phyloP scores from a whole-genome alignment of 192 early-diverging fungal species.

The Coemansia aciculifera region DNA sequence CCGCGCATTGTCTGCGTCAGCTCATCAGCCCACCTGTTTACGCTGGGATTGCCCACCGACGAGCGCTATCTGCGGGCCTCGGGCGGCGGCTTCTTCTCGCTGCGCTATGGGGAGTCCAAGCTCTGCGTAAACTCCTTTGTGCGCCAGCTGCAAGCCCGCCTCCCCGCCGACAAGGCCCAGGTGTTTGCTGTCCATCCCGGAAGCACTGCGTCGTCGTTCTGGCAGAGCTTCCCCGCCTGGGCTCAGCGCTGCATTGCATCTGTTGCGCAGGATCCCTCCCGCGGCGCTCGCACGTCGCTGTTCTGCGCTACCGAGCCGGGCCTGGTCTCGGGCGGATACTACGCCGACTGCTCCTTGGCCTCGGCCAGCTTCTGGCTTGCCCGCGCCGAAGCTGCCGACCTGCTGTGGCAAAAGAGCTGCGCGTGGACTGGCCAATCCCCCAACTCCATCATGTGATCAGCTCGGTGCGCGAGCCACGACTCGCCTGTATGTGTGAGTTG shows the following conservation, averaged over 20 bases:
- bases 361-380: constrained; percentile 37
- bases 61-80: constrained; percentile 31
- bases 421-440: constrained; percentile 48
- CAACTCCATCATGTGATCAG: constrained; percentile 10
- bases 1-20: constrained; percentile 49
- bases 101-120: constrained; percentile 52
- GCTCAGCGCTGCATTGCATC: constrained; percentile 40
- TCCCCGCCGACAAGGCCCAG: constrained; percentile 13
- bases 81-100: constrained; percentile 47
- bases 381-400: constrained; percentile 18
- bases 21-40: constrained; percentile 42
- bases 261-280: constrained; percentile 38
- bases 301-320: constrained; percentile 43
- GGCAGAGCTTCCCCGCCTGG: constrained; percentile 39
- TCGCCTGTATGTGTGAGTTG: not conserved
- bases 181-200: constrained; percentile 48
- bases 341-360: constrained; percentile 38
- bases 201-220: constrained; percentile 46
- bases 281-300: constrained; percentile 47
- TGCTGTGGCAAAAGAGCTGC: constrained; percentile 48
- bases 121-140: constrained; percentile 50
- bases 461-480: not conserved
- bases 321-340: constrained; percentile 44
- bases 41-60: constrained; percentile 49
- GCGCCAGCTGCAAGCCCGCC: constrained; percentile 22